Conservation (phyloP, 441 rosid genomes). For the Mallotus repandus region DNA sequence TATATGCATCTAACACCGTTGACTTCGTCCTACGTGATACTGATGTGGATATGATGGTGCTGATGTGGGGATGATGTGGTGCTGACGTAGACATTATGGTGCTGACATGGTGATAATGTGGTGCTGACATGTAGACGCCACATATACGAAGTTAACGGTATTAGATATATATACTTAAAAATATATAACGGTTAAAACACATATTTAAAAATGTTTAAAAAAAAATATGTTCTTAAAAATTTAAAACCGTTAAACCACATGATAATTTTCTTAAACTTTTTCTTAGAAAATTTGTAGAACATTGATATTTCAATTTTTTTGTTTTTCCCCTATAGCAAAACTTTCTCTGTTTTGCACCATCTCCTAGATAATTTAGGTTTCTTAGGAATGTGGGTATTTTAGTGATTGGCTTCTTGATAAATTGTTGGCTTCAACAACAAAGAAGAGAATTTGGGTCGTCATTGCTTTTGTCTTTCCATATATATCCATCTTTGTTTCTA, state of each 20-base stretch:
- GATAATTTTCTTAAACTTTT: conserved; percentile 23
- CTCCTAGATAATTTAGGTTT: conserved; percentile 26
- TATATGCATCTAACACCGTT: too few relatives aligned
- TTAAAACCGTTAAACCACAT: too few relatives aligned
- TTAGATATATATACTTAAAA: too few relatives aligned
- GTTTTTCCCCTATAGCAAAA: neutral
- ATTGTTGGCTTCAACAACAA: conserved; percentile 13
- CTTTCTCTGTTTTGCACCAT: conserved; percentile 34
- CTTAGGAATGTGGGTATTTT: conserved; percentile 33
- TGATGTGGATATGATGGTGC: too few relatives aligned
- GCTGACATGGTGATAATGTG: too few relatives aligned
- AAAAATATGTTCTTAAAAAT: too few relatives aligned
- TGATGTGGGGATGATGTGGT: too few relatives aligned
- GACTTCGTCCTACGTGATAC: too few relatives aligned
- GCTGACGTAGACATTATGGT: too few relatives aligned
- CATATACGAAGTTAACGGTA: too few relatives aligned
- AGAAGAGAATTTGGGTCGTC: conserved; percentile 10
- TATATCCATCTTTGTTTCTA: conserved; percentile 15
- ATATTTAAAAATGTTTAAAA: conserved; percentile 23
- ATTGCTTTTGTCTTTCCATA: conserved; percentile 7
- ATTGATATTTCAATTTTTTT: conserved; percentile 1
- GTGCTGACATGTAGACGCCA: too few relatives aligned
- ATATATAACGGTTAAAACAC: too few relatives aligned
- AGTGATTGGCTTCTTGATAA: conserved; percentile 19
- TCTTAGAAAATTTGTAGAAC: neutral